A percentile compares a stretch with the other conserved stretches of the same genome.
These are phyloP conservation scores for Dichotomopilus funicola DNA, from an alignment of 2,329 filamentous ascomycete genomes.

Conservation along the genomic window DNA sequence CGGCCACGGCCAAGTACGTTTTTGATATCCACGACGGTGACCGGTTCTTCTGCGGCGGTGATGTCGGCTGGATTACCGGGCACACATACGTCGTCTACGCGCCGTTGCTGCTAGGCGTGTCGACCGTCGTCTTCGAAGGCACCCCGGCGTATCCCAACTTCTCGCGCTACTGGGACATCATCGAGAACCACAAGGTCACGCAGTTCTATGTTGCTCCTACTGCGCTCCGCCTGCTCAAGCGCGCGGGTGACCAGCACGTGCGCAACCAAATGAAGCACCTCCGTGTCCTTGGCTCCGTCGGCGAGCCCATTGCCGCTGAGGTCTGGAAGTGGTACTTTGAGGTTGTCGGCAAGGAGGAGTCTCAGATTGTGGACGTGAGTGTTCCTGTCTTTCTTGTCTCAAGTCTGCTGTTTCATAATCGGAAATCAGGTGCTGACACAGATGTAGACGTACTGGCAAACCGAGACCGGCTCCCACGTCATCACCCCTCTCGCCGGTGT, in stretches of 20 bases:
- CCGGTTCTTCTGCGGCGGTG: conserved; percentile 93
- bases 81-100: conserved; percentile 98
- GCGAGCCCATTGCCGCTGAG: conserved; percentile 94
- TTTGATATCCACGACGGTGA: conserved; percentile 96
- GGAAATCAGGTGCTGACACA: conserved; percentile 12
- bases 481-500: conserved; percentile 90
- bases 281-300: conserved; percentile 86
- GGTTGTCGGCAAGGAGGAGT: conserved; percentile 84
- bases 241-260: conserved; percentile 88
- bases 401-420: background rate
- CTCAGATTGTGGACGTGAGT: conserved; percentile 89
- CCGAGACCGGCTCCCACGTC: conserved; percentile 93
- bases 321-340: conserved; percentile 99
- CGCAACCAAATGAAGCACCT: conserved; percentile 84
- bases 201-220: conserved; percentile 99
- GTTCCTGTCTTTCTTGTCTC: background rate
- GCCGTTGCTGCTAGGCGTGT: conserved; percentile 82
- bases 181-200: conserved; percentile 88
- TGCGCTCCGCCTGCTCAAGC: conserved; percentile 86
- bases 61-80: conserved; percentile 98
- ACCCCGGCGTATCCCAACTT: conserved; percentile 97
- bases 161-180: conserved; percentile 97
- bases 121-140: conserved; percentile 95
- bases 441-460: conserved; percentile 95
- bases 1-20: conserved; percentile 93